Conservation (phyloP, 345 rosid genomes). For the Salix caprea region DNA sequence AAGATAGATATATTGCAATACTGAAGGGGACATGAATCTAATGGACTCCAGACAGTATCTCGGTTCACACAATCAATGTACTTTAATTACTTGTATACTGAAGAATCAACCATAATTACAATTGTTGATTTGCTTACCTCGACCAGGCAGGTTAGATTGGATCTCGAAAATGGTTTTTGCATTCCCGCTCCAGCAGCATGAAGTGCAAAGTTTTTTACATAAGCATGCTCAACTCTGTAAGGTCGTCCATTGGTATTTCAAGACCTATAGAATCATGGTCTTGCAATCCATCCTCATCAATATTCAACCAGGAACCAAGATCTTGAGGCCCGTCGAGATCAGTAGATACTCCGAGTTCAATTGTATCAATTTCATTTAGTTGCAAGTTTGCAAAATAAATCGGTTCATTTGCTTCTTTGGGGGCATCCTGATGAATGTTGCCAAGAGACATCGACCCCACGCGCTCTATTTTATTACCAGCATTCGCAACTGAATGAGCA, state of each 20-base stretch:
- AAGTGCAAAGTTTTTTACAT: conserved; percentile 12
- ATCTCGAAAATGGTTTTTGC: conserved; percentile 1
- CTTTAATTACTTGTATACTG: conserved; percentile 3
- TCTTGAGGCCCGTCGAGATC: conserved; percentile 47
- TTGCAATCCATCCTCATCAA: conserved; percentile 66
- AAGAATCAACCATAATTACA: conserved; percentile 1
- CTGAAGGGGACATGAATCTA: neutral
- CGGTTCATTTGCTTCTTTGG: conserved; percentile 45
- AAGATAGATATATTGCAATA: neutral
- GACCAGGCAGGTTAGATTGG: neutral
- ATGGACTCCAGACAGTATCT: neutral
- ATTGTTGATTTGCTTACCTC: neutral
- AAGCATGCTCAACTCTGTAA: conserved; percentile 45
- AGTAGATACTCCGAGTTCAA: conserved; percentile 34
- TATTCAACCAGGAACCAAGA: conserved; percentile 54
- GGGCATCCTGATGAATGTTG: conserved; percentile 11
- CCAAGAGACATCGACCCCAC: conserved; percentile 13
- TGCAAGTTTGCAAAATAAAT: conserved; percentile 45
- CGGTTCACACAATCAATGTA: neutral
- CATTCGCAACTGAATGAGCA: conserved; percentile 6
- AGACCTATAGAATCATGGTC: conserved; percentile 74
- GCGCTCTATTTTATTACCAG: conserved; percentile 11
- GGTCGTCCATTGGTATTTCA: conserved; percentile 92
- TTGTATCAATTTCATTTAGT: conserved; percentile 50
- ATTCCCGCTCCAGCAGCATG: neutral